Evolutionary conservation across 768 basidiomycete species (phyloP).

Genomic region (Russula dissimulans): DNA sequence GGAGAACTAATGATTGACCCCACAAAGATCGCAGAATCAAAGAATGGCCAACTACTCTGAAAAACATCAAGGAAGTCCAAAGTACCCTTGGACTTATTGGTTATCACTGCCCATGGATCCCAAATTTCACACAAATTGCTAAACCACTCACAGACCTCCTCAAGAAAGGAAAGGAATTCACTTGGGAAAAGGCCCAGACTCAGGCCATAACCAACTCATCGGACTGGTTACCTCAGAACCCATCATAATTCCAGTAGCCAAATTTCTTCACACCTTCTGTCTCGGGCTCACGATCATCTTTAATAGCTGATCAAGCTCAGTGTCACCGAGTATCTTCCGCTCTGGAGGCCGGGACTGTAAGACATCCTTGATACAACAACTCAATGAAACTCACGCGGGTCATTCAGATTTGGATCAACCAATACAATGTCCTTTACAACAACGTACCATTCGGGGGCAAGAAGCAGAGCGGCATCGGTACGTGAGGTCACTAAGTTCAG

Average conservation of each 20-base stretch:
- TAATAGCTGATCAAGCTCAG: constrained; percentile 66
- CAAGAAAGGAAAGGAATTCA: too few species aligned
- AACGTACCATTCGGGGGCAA: constrained; percentile 95
- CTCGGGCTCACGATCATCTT: constrained; percentile 18
- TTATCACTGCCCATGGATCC: too few species aligned
- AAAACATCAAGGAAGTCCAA: too few species aligned
- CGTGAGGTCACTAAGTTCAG: constrained; percentile 19
- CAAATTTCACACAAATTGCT: too few species aligned
- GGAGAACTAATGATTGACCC: too few species aligned
- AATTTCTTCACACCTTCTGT: constrained; percentile 7
- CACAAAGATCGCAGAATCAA: too few species aligned
- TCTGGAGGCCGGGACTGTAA: constrained; percentile 82
- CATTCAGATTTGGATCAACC: constrained; percentile 81
- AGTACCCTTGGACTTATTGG: too few species aligned
- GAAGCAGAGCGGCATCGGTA: constrained; percentile 85
- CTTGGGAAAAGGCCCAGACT: too few species aligned
- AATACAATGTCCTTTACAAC: constrained; percentile 74
- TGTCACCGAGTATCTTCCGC: constrained; percentile 83
- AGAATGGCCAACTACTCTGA: too few species aligned
- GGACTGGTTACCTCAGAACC: too few species aligned
- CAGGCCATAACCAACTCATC: too few species aligned
- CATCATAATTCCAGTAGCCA: constrained; percentile 66
- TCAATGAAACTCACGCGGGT: not conserved
- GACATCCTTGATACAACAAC: constrained; percentile 21
- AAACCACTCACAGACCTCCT: too few species aligned